Conservation (phyloP, 169 alveolate species). For the Plasmodium cynomolgi region DNA sequence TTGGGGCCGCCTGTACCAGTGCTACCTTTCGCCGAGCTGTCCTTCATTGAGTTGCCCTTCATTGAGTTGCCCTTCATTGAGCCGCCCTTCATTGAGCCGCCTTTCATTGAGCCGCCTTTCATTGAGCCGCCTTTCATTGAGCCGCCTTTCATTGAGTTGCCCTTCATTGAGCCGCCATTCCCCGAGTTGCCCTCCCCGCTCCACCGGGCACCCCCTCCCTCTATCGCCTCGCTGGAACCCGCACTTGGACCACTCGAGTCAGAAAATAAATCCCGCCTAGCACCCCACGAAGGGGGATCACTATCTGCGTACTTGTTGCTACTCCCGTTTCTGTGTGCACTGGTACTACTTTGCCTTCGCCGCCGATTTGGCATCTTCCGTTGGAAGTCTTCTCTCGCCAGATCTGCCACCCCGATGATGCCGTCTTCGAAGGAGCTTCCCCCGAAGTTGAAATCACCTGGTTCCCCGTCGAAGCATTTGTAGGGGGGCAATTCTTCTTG, state of each 20-base stretch:
- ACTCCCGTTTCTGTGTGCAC: background rate
- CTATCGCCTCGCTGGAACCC: background rate
- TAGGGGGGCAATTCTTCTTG: background rate
- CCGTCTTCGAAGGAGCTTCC: slow-evolving; percentile 6
- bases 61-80: background rate
- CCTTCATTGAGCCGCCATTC: background rate
- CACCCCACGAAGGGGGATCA: background rate
- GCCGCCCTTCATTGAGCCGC: no score
- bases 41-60: background rate
- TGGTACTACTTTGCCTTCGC: background rate
- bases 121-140: background rate
- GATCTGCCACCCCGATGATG: background rate
- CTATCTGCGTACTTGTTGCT: background rate
- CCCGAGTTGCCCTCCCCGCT: background rate
- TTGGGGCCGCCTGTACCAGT: background rate
- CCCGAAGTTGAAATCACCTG: background rate
- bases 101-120: no score
- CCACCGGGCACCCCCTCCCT: background rate
- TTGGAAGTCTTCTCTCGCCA: background rate
- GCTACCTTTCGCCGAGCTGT: background rate
- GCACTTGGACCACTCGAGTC: background rate
- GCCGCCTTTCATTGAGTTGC: background rate
- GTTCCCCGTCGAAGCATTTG: background rate
- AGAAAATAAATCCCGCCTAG: background rate
- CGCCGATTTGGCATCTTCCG: background rate